Conservation (phyloP, 306 rosid species). For the Dalbergia cultrata region DNA sequence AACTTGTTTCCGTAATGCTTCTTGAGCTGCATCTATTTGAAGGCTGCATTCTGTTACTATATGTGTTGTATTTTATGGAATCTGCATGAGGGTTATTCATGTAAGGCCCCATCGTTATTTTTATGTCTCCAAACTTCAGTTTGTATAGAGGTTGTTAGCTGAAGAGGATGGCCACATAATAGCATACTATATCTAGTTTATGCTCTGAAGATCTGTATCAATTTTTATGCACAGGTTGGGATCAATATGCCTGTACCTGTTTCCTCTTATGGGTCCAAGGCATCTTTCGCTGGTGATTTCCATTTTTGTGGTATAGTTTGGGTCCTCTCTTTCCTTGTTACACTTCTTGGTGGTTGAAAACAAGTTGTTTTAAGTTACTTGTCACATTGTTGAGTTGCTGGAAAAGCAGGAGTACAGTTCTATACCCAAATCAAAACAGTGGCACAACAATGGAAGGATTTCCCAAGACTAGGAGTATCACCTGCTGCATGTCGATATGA, state of each 20-base stretch:
- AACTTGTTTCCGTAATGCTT: constrained; percentile 29
- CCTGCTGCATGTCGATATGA: constrained; percentile 50
- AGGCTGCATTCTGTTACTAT: not conserved
- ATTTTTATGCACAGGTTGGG: constrained; percentile 64
- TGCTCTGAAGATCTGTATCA: constrained; percentile 14
- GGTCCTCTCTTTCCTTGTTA: constrained; percentile 15
- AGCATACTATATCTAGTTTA: not conserved
- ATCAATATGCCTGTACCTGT: constrained; percentile 68
- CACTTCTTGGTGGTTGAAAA: not conserved
- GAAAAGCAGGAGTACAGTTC: constrained; percentile 68
- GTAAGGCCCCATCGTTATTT: not conserved
- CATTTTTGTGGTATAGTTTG: constrained; percentile 51
- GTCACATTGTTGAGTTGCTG: constrained; percentile 51
- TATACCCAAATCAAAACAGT: constrained; percentile 73
- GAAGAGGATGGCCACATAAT: constrained; percentile 9
- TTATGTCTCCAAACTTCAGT: not conserved
- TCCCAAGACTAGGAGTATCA: constrained; percentile 47
- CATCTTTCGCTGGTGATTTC: constrained; percentile 58
- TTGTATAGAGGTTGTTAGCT: not conserved
- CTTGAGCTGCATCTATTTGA: not conserved
- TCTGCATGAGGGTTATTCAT: not conserved
- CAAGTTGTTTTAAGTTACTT: constrained; percentile 17
- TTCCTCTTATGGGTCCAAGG: constrained; percentile 59
- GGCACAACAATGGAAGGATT: constrained; percentile 74
- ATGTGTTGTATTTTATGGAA: constrained; percentile 4